Percentiles rank a stretch among this genome's conserved stretches.
These are phyloP conservation scores for Gyromitra esculenta DNA, from an alignment of 2,329 filamentous ascomycete genomes.

Conservation along the genomic window DNA sequence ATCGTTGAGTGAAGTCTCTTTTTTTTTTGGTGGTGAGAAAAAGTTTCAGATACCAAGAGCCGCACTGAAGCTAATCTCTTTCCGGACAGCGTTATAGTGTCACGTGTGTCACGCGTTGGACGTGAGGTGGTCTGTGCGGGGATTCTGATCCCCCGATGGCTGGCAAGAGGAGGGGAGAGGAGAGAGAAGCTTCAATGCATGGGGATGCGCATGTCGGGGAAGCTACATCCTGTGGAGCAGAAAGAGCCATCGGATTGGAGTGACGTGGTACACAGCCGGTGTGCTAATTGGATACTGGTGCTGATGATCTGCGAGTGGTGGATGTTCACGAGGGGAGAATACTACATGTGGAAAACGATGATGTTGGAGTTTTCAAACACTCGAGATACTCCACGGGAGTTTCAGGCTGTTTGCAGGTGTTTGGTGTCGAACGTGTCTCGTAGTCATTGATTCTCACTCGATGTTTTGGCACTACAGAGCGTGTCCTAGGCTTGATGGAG, in stretches of 20 bases:
- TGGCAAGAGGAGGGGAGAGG: not conserved
- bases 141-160: not conserved
- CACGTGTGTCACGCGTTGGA: slow-evolving; percentile 8
- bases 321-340: not conserved
- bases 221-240: not conserved
- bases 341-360: not conserved
- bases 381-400: not conserved
- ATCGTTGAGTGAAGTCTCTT: not conserved
- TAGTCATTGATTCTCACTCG: slow-evolving; percentile 15
- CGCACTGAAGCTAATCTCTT: not conserved
- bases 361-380: not conserved
- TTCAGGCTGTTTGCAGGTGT: not conserved
- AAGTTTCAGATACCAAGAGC: slow-evolving; percentile 25
- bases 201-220: not conserved
- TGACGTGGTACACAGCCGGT: not conserved
- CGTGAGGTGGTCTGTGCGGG: not conserved
- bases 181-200: too few relatives aligned
- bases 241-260: not conserved
- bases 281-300: not conserved
- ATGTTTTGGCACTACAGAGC: too few relatives aligned
- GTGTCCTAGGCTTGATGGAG: not conserved
- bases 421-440: not conserved
- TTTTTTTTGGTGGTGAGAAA: slow-evolving; percentile 6
- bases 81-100: not conserved
- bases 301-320: not conserved